Conservation (phyloP, 2,329 filamentous ascomycete genomes). For the Neurospora sp. region DNA sequence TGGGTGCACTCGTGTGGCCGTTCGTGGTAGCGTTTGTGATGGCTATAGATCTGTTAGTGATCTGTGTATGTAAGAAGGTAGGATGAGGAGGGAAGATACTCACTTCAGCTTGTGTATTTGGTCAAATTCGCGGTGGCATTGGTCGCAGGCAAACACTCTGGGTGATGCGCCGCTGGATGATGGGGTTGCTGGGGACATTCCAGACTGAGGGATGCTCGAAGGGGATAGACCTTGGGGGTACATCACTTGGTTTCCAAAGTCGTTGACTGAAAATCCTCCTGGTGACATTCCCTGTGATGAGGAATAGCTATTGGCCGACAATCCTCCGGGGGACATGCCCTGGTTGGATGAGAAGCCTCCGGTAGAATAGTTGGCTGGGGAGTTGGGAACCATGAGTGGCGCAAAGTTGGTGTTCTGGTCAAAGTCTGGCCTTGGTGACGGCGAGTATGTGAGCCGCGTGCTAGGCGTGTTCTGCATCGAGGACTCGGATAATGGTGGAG, state of each 20-base stretch:
- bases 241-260: not conserved
- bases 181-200: conserved; percentile 19
- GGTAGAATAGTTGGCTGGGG: not conserved
- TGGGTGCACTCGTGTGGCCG: conserved; percentile 38
- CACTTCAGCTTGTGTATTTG: conserved; percentile 53
- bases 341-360: not conserved
- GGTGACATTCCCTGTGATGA: conserved; percentile 8
- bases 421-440: conserved; percentile 15
- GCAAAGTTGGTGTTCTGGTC: conserved; percentile 1
- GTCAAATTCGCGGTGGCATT: conserved; percentile 40
- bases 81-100: conserved; percentile 9
- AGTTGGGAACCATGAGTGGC: not conserved
- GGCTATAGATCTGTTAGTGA: conserved; percentile 28
- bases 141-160: conserved; percentile 28
- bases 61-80: not conserved
- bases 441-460: conserved; percentile 30
- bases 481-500: conserved; percentile 29
- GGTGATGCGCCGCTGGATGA: conserved; percentile 17
- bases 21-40: conserved; percentile 53
- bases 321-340: not conserved
- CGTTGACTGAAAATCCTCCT: not conserved
- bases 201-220: not conserved
- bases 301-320: conserved; percentile 2
- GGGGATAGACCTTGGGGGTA: not conserved
- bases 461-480: conserved; percentile 37